A percentile compares a stretch with the other conserved stretches of the same genome.
These are phyloP conservation scores for Lichtheimia ramosa DNA, from an alignment of 371 early-diverging fungal species.

Conservation along the genomic window DNA sequence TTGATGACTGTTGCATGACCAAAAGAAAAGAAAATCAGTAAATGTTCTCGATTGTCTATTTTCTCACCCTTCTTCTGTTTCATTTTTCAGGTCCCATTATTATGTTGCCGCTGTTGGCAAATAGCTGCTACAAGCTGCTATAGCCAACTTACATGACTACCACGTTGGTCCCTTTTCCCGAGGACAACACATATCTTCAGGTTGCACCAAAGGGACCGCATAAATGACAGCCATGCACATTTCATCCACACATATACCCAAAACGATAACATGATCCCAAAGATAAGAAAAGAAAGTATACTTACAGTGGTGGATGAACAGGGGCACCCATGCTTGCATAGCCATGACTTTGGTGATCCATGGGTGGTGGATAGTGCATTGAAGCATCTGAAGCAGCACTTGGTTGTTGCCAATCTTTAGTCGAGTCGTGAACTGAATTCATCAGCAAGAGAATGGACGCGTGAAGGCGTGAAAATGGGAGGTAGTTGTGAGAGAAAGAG, in stretches of 20 bases:
- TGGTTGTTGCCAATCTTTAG: conserved; percentile 5
- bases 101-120: conserved; percentile 3
- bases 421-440: conserved; percentile 9
- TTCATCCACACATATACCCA: no score
- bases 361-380: conserved; percentile 11
- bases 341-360: neutral
- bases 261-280: neutral
- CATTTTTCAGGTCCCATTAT: neutral
- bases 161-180: no score
- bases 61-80: conserved; percentile 1
- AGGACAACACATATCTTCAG: neutral
- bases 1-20: neutral
- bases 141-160: no score
- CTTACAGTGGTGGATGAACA: conserved; percentile 15
- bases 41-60: neutral
- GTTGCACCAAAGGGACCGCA: neutral
- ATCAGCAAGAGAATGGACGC: conserved; percentile 1
- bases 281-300: neutral
- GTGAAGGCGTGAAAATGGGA: neutral
- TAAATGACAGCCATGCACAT: neutral
- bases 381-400: neutral
- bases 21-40: no score
- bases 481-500: conserved; percentile 4
- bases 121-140: neutral
- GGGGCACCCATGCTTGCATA: conserved; percentile 5